Evolutionary conservation across 202 grass and related monocot species (phyloP).

Genomic region (Tripidium arundinaceum): DNA sequence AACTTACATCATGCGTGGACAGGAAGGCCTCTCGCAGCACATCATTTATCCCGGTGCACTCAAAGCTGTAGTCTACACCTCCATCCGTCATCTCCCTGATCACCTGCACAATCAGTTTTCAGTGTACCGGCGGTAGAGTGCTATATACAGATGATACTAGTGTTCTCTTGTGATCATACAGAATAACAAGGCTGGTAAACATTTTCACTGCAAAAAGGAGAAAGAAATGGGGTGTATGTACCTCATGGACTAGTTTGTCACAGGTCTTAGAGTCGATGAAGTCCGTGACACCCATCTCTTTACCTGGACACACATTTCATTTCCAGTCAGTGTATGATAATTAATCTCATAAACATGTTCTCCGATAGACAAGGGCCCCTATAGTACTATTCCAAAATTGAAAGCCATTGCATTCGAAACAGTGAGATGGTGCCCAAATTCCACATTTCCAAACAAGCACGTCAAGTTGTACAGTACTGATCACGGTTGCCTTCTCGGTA

Average conservation of each 20-base stretch:
- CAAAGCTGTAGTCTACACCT: slow-evolving; percentile 88
- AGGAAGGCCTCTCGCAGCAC: slow-evolving; percentile 71
- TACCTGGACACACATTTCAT: slow-evolving; percentile 32
- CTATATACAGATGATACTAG: background rate
- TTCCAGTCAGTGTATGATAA: background rate
- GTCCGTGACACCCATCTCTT: slow-evolving; percentile 82
- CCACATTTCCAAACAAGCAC: background rate
- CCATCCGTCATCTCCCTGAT: slow-evolving; percentile 81
- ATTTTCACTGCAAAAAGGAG: background rate
- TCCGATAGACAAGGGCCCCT: background rate
- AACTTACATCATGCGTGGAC: slow-evolving; percentile 61
- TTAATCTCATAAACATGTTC: background rate
- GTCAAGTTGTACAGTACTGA: background rate
- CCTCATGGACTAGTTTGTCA: slow-evolving; percentile 59
- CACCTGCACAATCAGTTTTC: slow-evolving; percentile 24
- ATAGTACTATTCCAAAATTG: background rate
- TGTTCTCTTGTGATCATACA: background rate
- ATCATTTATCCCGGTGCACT: slow-evolving; percentile 62
- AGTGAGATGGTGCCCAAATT: background rate
- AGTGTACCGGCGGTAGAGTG: too few species aligned
- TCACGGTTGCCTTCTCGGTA: too few species aligned
- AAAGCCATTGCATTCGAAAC: background rate
- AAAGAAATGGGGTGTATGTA: background rate
- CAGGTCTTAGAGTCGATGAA: slow-evolving; percentile 57
- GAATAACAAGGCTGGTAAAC: background rate